Evolutionary conservation across 345 rosid species (phyloP).

Genomic region (Citrus trifoliata): DNA sequence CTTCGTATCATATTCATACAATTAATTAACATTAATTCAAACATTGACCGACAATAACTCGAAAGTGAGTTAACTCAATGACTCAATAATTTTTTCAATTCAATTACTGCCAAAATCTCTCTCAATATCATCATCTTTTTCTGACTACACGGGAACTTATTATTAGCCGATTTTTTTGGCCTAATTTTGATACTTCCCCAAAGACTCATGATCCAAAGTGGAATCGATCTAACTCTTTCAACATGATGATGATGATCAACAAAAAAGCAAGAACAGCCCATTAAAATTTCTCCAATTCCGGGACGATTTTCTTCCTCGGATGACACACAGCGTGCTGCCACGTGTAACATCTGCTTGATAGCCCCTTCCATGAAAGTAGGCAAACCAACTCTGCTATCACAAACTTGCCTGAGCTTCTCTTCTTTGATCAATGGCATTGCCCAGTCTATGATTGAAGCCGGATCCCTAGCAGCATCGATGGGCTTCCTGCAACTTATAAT

Average conservation of each 20-base stretch:
- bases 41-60: neutral
- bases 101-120: slow-evolving; percentile 33
- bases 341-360: slow-evolving; percentile 32
- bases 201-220: slow-evolving; percentile 32
- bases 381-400: slow-evolving; percentile 36
- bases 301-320: slow-evolving; percentile 43
- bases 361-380: slow-evolving; percentile 28
- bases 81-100: slow-evolving; percentile 1
- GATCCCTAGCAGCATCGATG: slow-evolving; percentile 44
- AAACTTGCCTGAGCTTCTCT: slow-evolving; percentile 29
- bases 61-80: neutral
- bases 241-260: neutral
- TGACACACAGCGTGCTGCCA: slow-evolving; percentile 61
- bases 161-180: slow-evolving; percentile 17
- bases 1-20: neutral
- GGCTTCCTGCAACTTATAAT: slow-evolving; percentile 62
- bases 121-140: slow-evolving; percentile 12
- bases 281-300: slow-evolving; percentile 37
- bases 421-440: slow-evolving; percentile 42
- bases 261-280: slow-evolving; percentile 32
- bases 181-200: slow-evolving; percentile 26
- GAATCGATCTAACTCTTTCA: slow-evolving; percentile 32
- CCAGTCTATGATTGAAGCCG: slow-evolving; percentile 69
- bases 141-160: neutral
- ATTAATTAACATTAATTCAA: neutral